These are phyloP conservation scores for Penicillium flavigenum DNA, from an alignment of 495 filamentous ascomycete species.

Conservation along the genomic window DNA sequence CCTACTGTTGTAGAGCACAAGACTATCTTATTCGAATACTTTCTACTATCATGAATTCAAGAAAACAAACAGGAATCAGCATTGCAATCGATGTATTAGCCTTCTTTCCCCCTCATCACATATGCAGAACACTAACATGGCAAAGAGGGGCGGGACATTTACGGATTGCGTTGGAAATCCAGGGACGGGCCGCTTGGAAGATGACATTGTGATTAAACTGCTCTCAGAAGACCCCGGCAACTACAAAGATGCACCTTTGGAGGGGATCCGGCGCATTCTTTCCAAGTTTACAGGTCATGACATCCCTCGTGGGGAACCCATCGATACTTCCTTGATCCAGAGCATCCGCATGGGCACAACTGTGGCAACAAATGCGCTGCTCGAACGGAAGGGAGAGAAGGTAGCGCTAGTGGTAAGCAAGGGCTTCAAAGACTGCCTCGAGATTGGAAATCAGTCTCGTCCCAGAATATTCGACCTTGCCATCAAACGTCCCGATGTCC, in stretches of 20 bases:
- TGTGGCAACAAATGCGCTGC: conserved; percentile 77
- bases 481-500: conserved; percentile 68
- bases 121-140: neutral
- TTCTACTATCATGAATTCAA: neutral
- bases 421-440: conserved; percentile 83
- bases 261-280: conserved; percentile 80
- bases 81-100: conserved; percentile 30
- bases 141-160: conserved; percentile 29
- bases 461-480: conserved; percentile 75
- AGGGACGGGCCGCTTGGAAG: conserved; percentile 25
- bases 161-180: conserved; percentile 32
- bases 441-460: conserved; percentile 74
- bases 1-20: no score
- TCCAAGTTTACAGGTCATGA: conserved; percentile 67
- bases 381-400: conserved; percentile 86
- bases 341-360: conserved; percentile 84
- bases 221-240: conserved; percentile 79
- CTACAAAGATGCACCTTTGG: conserved; percentile 77
- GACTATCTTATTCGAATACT: neutral
- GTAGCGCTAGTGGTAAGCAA: conserved; percentile 83
- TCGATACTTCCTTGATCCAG: conserved; percentile 75
- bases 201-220: conserved; percentile 70
- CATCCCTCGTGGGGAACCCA: conserved; percentile 70
- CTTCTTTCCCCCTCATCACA: neutral
- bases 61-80: conserved; percentile 17